Percentiles rank a stretch among this genome's conserved stretches.
phyloP scores from a whole-genome alignment of 768 basidiomycete species.

The Naganishia vaughanmartiniae region DNA sequence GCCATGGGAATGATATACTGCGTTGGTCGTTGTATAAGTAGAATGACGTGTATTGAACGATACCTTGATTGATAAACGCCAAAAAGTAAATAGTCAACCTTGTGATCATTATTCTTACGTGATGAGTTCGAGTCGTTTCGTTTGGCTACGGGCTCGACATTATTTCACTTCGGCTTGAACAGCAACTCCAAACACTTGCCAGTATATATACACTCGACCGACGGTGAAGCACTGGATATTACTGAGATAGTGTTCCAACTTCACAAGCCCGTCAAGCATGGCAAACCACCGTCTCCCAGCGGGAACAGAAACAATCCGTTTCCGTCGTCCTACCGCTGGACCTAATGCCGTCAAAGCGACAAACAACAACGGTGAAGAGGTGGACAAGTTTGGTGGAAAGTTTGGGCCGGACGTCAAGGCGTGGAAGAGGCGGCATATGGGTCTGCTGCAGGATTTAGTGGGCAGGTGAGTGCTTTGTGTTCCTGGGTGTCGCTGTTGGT shows the following conservation, averaged over 20 bases:
- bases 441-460: constrained; percentile 49
- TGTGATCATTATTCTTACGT: background rate
- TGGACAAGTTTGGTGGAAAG: constrained; percentile 32
- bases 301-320: constrained; percentile 48
- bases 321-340: constrained; percentile 45
- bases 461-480: constrained; percentile 38
- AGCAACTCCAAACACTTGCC: background rate
- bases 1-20: no score
- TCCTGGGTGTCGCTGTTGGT: background rate
- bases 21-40: background rate
- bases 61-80: background rate
- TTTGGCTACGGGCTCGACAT: background rate
- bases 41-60: background rate
- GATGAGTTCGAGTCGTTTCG: background rate
- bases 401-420: constrained; percentile 23
- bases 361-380: constrained; percentile 17
- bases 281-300: constrained; percentile 30
- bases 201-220: no score
- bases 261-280: background rate
- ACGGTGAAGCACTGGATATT: no score
- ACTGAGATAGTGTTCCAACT: no score
- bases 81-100: background rate
- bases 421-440: constrained; percentile 49
- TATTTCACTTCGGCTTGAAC: background rate
- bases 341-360: constrained; percentile 40